Percentiles rank a stretch among this genome's conserved stretches.
phyloP scores from a whole-genome alignment of 441 rosid genomes.

The Macaranga tanarius region DNA sequence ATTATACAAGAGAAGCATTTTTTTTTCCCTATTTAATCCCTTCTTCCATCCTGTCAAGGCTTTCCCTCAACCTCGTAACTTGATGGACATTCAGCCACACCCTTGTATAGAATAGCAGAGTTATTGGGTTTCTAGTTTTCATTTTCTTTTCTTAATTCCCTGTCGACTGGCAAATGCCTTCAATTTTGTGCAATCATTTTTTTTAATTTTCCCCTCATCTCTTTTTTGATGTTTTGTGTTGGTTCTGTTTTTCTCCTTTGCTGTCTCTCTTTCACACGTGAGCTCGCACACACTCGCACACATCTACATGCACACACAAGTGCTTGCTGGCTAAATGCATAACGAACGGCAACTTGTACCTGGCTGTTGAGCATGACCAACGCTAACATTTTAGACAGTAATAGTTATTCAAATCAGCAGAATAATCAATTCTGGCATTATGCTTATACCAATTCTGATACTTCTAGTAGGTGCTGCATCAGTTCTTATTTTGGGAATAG shows the following conservation, averaged over 20 bases:
- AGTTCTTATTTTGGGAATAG: not conserved
- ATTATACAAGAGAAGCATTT: not conserved
- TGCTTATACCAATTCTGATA: not conserved
- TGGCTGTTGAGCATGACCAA: not conserved
- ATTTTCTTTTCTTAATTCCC: not conserved
- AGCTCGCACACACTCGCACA: not conserved
- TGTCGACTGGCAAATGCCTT: not conserved
- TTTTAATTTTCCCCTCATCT: not conserved
- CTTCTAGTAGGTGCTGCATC: not conserved
- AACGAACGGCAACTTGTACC: not conserved
- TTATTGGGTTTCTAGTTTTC: not conserved
- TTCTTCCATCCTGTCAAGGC: not conserved
- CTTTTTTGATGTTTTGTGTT: too few relatives aligned
- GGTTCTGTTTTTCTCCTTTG: too few relatives aligned
- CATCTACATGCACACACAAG: not conserved
- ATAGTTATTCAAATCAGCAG: not conserved
- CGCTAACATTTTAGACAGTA: not conserved
- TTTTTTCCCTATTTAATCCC: not conserved
- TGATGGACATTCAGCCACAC: not conserved
- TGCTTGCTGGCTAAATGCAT: not conserved
- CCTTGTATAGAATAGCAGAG: not conserved
- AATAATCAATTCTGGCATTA: not conserved
- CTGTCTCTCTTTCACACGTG: not conserved
- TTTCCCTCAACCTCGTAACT: not conserved
- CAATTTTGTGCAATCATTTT: not conserved